Conservation (phyloP, 2,329 filamentous ascomycete species). For the Botrytis sinoallii region DNA sequence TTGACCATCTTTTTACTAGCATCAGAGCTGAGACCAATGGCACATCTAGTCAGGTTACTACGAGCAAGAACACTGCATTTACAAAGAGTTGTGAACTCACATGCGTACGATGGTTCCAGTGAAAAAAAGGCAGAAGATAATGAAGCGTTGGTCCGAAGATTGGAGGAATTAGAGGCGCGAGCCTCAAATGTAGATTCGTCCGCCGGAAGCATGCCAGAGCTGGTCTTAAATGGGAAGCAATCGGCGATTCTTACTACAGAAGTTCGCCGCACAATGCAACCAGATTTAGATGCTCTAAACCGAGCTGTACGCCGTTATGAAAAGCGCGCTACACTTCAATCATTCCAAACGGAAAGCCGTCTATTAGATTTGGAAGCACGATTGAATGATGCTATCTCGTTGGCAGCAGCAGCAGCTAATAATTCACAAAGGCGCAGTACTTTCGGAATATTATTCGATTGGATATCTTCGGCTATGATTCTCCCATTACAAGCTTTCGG, state of each 20-base stretch:
- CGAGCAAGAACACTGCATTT: slow-evolving; percentile 76
- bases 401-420: slow-evolving; percentile 72
- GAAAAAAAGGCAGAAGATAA: slow-evolving; percentile 41
- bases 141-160: slow-evolving; percentile 58
- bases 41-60: slow-evolving; percentile 78
- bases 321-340: slow-evolving; percentile 75
- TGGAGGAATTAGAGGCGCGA: slow-evolving; percentile 67
- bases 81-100: slow-evolving; percentile 65
- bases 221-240: slow-evolving; percentile 41
- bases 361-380: slow-evolving; percentile 69
- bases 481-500: slow-evolving; percentile 33
- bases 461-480: slow-evolving; percentile 31
- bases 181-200: slow-evolving; percentile 41
- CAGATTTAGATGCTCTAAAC: slow-evolving; percentile 83
- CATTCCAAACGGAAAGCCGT: slow-evolving; percentile 72
- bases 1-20: slow-evolving; percentile 85
- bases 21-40: slow-evolving; percentile 78
- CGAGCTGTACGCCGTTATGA: slow-evolving; percentile 88
- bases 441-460: slow-evolving; percentile 32
- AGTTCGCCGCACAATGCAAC: slow-evolving; percentile 64
- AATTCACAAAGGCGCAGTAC: slow-evolving; percentile 27
- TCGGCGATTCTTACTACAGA: slow-evolving; percentile 48
- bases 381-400: slow-evolving; percentile 71
- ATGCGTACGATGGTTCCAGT: slow-evolving; percentile 44
- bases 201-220: slow-evolving; percentile 32